Evolutionary conservation across 768 basidiomycete genomes (phyloP).

Genomic region (Leccinum boreale): DNA sequence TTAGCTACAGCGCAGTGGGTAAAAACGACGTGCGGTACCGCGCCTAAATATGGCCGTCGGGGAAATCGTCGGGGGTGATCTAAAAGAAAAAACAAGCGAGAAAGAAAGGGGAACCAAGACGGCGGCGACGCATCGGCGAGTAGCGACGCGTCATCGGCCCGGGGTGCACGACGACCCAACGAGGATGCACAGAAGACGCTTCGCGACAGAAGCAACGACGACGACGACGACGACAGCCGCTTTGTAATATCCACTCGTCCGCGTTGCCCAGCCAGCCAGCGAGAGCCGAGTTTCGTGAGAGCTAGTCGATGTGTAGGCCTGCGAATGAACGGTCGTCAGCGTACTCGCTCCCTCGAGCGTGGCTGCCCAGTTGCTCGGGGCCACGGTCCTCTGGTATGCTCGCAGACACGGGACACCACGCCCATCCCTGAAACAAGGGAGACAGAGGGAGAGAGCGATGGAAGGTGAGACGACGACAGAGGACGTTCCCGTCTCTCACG

Average conservation of each 20-base stretch:
- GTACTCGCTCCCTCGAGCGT: neutral
- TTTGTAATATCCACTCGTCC: neutral
- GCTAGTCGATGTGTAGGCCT: neutral
- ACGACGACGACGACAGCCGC: neutral
- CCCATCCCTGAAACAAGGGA: neutral
- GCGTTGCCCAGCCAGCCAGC: neutral
- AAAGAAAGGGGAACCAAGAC: neutral
- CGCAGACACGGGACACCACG: neutral
- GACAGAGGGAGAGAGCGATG: neutral
- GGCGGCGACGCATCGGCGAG: neutral
- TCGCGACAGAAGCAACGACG: neutral
- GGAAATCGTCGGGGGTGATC: constrained; percentile 1
- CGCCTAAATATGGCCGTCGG: constrained; percentile 8
- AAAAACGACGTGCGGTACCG: constrained; percentile 13
- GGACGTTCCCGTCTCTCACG: neutral
- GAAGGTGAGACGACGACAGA: neutral
- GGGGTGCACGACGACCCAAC: neutral
- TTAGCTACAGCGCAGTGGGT: constrained; percentile 1
- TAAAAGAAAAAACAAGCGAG: neutral
- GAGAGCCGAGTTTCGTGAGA: constrained; percentile 8
- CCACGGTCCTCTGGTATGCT: constrained; percentile 9
- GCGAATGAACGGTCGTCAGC: neutral
- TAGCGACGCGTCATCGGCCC: neutral
- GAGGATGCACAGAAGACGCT: neutral
- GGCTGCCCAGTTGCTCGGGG: neutral